These are phyloP conservation scores for Vitis rotundifolia DNA, from an alignment of 164 flowering plant genomes.

Conservation along the genomic window DNA sequence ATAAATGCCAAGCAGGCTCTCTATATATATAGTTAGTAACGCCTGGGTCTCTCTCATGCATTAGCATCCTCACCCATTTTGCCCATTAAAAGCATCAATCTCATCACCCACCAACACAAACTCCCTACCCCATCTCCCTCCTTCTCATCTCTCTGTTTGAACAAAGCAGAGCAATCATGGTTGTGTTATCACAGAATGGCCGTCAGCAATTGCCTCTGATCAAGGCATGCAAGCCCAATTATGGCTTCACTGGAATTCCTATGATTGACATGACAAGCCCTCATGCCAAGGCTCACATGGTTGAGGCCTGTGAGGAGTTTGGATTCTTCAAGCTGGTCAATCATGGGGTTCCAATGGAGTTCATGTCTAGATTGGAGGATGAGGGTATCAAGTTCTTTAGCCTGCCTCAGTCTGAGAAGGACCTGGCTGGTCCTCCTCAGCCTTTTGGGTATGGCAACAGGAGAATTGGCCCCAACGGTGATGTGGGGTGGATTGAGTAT, in stretches of 20 bases:
- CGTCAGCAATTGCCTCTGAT: constrained; percentile 42
- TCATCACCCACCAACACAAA: neutral
- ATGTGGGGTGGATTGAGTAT: constrained; percentile 94
- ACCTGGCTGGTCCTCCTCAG: constrained; percentile 58
- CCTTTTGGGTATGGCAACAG: constrained; percentile 88
- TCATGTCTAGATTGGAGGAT: constrained; percentile 48
- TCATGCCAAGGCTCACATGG: constrained; percentile 40
- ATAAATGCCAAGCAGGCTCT: constrained; percentile 22
- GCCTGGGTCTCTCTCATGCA: constrained; percentile 15
- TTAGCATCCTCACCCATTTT: constrained; percentile 8
- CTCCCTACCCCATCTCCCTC: neutral
- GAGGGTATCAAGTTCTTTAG: constrained; percentile 65
- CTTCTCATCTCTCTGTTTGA: neutral
- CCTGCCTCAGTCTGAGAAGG: constrained; percentile 60
- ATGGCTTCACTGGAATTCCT: constrained; percentile 44
- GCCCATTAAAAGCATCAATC: constrained; percentile 3
- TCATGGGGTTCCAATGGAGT: constrained; percentile 68
- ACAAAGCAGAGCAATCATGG: constrained; percentile 43
- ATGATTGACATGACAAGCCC: constrained; percentile 68
- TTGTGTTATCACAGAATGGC: constrained; percentile 58
- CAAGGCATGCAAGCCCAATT: constrained; percentile 51
- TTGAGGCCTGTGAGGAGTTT: constrained; percentile 71
- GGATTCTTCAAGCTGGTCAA: constrained; percentile 89
- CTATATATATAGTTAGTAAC: constrained; percentile 17
- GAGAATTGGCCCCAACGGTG: constrained; percentile 82